Evolutionary conservation across 306 rosid species (phyloP), one percentile per base, ranked within the genome.

Genomic region (Cyclanthera cordifolia): DNA sequence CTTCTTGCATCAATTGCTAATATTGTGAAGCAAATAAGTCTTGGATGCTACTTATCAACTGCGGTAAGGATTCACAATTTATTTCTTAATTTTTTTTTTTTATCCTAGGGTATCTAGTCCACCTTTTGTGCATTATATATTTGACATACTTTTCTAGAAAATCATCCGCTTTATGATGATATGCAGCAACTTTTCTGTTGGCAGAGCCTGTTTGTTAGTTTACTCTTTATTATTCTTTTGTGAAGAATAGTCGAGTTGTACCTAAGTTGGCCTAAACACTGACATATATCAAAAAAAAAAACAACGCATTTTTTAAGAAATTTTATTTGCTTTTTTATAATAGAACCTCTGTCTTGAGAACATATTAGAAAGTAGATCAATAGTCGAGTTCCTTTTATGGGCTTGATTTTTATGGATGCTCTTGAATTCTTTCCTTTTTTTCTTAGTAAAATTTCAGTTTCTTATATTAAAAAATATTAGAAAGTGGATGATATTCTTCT

Each of bases 1-100:
- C 79, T 91, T 73, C 95, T 91, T 51, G 97, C 97, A 68, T 79
- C 96, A 32, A 75, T 89, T 67, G 97, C 97, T 81, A 91, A 87
- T 78, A 84, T 87, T 59, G 89, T 88, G 46, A 91, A 91, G 76
- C 97, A 91, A 85, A 89, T 91, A 75, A 91, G 97, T 73, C 70
- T 89, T 72, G 96, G 96, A 32, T 87, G 96, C 83, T 85, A 86
- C 79, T 80, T 87, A 76, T 89, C 89, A 1, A 91, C 97, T 70
- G 83, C 86, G 76, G 97, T 91, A 82, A 87, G 86, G 61, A 53
- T 73, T 67, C 75, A 49, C 47, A 45, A 57, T 66, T 72, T 52
- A 41, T 39, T 15, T 53, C 34, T 17, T 67, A 32, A 61, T 32
- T 21, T 11, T 24, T 54, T 34, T 24, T 77, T 20, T 63, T 24